Conservation (phyloP, 2,329 filamentous ascomycete genomes). For the Zymoseptoria crescenta region DNA sequence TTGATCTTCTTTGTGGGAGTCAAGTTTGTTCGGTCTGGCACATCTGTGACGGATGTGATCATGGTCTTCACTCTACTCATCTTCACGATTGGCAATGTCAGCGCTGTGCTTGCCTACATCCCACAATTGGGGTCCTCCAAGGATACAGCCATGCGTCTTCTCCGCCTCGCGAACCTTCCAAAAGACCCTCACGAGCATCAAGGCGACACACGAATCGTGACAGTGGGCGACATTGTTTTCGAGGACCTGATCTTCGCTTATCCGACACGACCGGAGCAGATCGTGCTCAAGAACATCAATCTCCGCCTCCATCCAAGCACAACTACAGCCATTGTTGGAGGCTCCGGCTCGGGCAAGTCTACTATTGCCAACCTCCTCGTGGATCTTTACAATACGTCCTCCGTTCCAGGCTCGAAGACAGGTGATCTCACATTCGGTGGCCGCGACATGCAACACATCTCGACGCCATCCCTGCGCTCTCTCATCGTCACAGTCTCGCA, state of each 20-base stretch:
- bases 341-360: slow-evolving; percentile 85
- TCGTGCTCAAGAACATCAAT: slow-evolving; percentile 57
- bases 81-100: slow-evolving; percentile 70
- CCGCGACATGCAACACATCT: slow-evolving; percentile 49
- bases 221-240: slow-evolving; percentile 51
- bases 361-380: slow-evolving; percentile 71
- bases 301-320: slow-evolving; percentile 56
- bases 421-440: slow-evolving; percentile 51
- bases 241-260: slow-evolving; percentile 64
- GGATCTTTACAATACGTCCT: slow-evolving; percentile 64
- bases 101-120: slow-evolving; percentile 62
- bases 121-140: slow-evolving; percentile 72
- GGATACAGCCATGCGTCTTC: slow-evolving; percentile 62
- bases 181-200: slow-evolving; percentile 50
- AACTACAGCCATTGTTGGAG: slow-evolving; percentile 71
- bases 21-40: slow-evolving; percentile 48
- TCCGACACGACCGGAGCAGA: slow-evolving; percentile 46
- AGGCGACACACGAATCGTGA: slow-evolving; percentile 39
- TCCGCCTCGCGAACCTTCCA: slow-evolving; percentile 60
- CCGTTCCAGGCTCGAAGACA: slow-evolving; percentile 11
- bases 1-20: slow-evolving; percentile 80
- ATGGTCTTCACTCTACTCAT: slow-evolving; percentile 74
- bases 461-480: slow-evolving; percentile 53
- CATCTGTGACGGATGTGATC: slow-evolving; percentile 53
- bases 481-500: slow-evolving; percentile 64